Evolutionary conservation across 2,329 filamentous ascomycete species (phyloP), one percentile per base, ranked within the genome.

Genomic region (Rasamsonia emersonii): DNA sequence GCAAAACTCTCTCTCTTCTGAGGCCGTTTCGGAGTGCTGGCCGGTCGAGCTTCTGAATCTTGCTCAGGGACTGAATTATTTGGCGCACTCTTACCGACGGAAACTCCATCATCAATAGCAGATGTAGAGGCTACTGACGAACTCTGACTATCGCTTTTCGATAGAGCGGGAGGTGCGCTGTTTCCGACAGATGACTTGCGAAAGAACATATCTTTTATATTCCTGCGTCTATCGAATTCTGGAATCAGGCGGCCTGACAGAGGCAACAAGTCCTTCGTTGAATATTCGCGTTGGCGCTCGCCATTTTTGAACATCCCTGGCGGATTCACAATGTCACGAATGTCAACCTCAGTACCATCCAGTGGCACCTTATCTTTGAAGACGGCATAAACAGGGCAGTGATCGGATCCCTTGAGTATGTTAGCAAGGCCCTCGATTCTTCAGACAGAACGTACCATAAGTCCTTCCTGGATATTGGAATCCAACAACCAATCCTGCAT

Each of bases 191-290:
- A 41, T 28, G 70, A 53, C 44, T 72, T 79, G 45, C 71, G 77
- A 37, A 67, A 68, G 53, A 96, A 95, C 91, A 98, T 96, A 50
- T 93, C 86, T 46, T 81, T 84, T 50, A 98, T 95, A 52, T 68
- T 94, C 43, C 76, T 75, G 13, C 91, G 76, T 37, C 80, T 79
- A 50, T 88, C 77, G 45, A 96, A 96, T 46, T 95, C 88, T 2
- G 86, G 81, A 35, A 95, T 81, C 7, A 93, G 68, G 51, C 77
- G 86, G 1, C 82, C 88, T 14, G 88, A 96, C 34, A 82, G 67
- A 3, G 82, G 73, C 8, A 89, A 70, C 0, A 82, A 59, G 44
- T 84, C 38, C 44, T 77, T 81, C 3, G 66, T 50, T 8, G 68
- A 70, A 70, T 82, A 88, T 10, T 83, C 75, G 35, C 74, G 67